Base-by-base conservation (phyloP, 169 alveolate species). In the Plasmodium yoelii region DNA sequence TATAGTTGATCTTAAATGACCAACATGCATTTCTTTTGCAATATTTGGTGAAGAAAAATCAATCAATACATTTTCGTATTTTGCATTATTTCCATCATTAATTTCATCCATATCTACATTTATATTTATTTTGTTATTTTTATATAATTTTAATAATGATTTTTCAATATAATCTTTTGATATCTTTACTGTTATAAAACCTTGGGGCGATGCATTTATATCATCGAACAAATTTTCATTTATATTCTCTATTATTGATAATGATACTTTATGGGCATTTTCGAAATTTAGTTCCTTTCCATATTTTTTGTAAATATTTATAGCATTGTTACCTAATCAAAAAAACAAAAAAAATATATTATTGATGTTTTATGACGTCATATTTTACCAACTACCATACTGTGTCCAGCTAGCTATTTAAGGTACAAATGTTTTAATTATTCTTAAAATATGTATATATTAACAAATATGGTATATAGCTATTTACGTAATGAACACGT, bases 1-100 rank as follows among this genome's bases (percentile, higher is more conserved):
- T 63, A 99, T 98, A 9, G 99, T 99, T 22, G 99, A 98, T 77
- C 99, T 87, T 70, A 98, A 94, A 90, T 99, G 99, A 9, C 99
- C 99, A 5, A 99, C 99, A 93, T 99, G 99, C 99, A 99, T 99
- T 87, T 99, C 99, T 93, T 99, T 99, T 47, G 99, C 99, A 70
- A 99, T 98, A 92, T 99, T 99, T 39, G 99, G 99, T 34, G 99
- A 96, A 15, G 99, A 98, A 88, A 97, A 98, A 91, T 99, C 99
- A 1, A 99, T 99, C n/a, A 96, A 92, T 69, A 88, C 70, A 44
- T 44, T 51, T 24, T 60, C 55, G 18, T 18, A 59, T 55, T 15
- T 82, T 12, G 8, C 77, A 65, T 71, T 13, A 49, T 84, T 55
- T 57, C 22, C 61, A 49, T 84, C 74, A 24, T 39, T 61, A 44